Percentiles rank a stretch among this genome's conserved stretches.
phyloP scores from a whole-genome alignment of 2,329 filamentous ascomycete species.

The Elsinoe australis region DNA sequence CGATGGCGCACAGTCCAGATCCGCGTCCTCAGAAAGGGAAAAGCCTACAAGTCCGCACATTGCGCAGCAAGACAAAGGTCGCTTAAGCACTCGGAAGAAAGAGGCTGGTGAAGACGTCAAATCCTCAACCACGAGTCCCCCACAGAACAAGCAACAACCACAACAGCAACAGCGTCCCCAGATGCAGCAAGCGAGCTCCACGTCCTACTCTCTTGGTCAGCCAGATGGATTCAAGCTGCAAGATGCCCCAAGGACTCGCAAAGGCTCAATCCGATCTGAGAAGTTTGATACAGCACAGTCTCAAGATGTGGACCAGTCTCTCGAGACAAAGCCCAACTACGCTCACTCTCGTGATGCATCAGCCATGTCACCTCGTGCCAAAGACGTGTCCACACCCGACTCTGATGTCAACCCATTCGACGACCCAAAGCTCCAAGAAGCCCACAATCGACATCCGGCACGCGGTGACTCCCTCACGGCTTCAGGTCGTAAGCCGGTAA shows the following conservation, averaged over 20 bases:
- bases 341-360: slow-evolving; percentile 2
- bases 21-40: slow-evolving; percentile 40
- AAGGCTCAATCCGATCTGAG: slow-evolving; percentile 30
- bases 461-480: slow-evolving; percentile 53
- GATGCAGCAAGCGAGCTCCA: slow-evolving; percentile 25
- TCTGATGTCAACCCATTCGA: slow-evolving; percentile 35
- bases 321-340: neutral
- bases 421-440: slow-evolving; percentile 32
- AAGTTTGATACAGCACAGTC: slow-evolving; percentile 1
- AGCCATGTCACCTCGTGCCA: slow-evolving; percentile 26
- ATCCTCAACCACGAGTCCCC: slow-evolving; percentile 22
- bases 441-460: slow-evolving; percentile 39
- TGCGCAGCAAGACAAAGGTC: slow-evolving; percentile 77
- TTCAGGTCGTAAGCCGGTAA: slow-evolving; percentile 27
- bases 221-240: slow-evolving; percentile 61
- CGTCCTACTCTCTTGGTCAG: slow-evolving; percentile 24
- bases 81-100: slow-evolving; percentile 50
- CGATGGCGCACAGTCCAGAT: slow-evolving; percentile 36
- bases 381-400: slow-evolving; percentile 29
- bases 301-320: slow-evolving; percentile 1
- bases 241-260: slow-evolving; percentile 64
- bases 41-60: slow-evolving; percentile 64
- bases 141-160: slow-evolving; percentile 43
- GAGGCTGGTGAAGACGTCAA: slow-evolving; percentile 25
- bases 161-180: too few species aligned